These are phyloP conservation scores for Penicillium digitatum DNA, from an alignment of 2,329 filamentous ascomycete genomes.

Conservation along the genomic window DNA sequence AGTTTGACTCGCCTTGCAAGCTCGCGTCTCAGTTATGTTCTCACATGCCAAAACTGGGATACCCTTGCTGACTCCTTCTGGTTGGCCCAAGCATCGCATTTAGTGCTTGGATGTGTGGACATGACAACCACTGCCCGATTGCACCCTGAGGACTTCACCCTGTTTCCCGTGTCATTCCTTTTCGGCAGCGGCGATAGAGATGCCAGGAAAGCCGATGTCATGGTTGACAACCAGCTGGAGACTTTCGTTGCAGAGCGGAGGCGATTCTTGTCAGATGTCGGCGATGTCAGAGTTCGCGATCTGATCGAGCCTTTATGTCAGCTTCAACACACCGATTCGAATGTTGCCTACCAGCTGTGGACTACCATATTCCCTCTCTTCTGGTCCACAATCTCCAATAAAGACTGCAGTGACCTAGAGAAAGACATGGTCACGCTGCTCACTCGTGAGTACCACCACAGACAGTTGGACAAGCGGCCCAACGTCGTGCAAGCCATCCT, in stretches of 20 bases:
- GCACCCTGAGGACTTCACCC: conserved; percentile 77
- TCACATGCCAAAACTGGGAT: conserved; percentile 95
- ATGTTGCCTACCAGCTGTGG: conserved; percentile 86
- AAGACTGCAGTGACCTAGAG: conserved; percentile 86
- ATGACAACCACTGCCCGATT: conserved; percentile 74
- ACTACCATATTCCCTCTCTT: conserved; percentile 84
- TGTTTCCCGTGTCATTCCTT: conserved; percentile 68
- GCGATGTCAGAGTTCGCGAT: conserved; percentile 82
- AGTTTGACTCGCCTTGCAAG: conserved; percentile 90
- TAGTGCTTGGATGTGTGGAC: conserved; percentile 87
- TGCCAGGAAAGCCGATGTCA: conserved; percentile 56
- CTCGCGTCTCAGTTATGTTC: conserved; percentile 80
- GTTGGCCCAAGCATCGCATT: conserved; percentile 89
- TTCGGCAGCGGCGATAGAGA: conserved; percentile 73
- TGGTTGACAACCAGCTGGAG: conserved; percentile 80
- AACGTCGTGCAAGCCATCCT: conserved; percentile 93
- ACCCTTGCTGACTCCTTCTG: conserved; percentile 92
- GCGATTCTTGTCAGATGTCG: conserved; percentile 77
- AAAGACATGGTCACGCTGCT: conserved; percentile 85
- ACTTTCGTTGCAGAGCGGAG: conserved; percentile 71
- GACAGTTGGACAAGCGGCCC: conserved; percentile 89
- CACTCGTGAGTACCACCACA: conserved; percentile 91
- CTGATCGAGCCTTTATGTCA: conserved; percentile 85
- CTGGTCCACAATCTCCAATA: conserved; percentile 82
- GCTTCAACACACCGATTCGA: conserved; percentile 81